Percentiles rank a stretch among this genome's conserved stretches.
Conservation (phyloP, 768 basidiomycete species). For the Boletellus sp. region DNA sequence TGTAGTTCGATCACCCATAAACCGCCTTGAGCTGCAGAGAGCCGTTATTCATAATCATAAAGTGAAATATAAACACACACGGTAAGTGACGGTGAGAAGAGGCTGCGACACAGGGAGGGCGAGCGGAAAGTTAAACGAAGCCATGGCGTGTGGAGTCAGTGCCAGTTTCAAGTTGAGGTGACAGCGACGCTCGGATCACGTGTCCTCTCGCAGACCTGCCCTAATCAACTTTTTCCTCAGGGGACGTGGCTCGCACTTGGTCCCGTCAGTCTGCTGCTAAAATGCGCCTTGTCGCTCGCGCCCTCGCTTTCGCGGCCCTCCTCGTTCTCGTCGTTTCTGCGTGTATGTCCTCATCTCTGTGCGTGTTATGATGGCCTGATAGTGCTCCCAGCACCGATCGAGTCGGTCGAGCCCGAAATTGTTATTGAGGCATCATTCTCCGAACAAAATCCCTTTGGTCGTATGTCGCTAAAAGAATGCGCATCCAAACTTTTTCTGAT, state of each 20-base stretch:
- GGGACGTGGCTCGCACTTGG: slow-evolving; percentile 25
- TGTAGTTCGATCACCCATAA: slow-evolving; percentile 81
- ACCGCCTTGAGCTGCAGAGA: slow-evolving; percentile 38
- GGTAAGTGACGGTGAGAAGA: slow-evolving; percentile 64
- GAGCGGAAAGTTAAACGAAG: slow-evolving; percentile 31
- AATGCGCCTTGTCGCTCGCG: slow-evolving; percentile 36
- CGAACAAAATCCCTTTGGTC: slow-evolving; percentile 71
- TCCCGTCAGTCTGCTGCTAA: not conserved
- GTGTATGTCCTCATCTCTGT: slow-evolving; percentile 16
- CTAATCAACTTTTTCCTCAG: slow-evolving; percentile 19
- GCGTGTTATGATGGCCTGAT: slow-evolving; percentile 2
- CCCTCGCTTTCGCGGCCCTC: slow-evolving; percentile 27
- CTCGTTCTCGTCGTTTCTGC: slow-evolving; percentile 30
- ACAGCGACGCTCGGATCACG: slow-evolving; percentile 5
- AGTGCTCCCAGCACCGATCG: slow-evolving; percentile 22
- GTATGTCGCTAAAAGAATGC: slow-evolving; percentile 42
- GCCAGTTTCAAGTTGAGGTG: not conserved
- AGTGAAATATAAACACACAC: slow-evolving; percentile 34
- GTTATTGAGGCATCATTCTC: slow-evolving; percentile 54
- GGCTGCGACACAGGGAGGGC: slow-evolving; percentile 48
- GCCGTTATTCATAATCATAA: not conserved
- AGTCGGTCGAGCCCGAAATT: slow-evolving; percentile 52
- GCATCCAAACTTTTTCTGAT: slow-evolving; percentile 9
- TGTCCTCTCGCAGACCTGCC: slow-evolving; percentile 23
- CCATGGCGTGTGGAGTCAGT: slow-evolving; percentile 6